These are phyloP conservation scores for Mycena polygramma DNA, from an alignment of 768 basidiomycete genomes.

Conservation along the genomic window DNA sequence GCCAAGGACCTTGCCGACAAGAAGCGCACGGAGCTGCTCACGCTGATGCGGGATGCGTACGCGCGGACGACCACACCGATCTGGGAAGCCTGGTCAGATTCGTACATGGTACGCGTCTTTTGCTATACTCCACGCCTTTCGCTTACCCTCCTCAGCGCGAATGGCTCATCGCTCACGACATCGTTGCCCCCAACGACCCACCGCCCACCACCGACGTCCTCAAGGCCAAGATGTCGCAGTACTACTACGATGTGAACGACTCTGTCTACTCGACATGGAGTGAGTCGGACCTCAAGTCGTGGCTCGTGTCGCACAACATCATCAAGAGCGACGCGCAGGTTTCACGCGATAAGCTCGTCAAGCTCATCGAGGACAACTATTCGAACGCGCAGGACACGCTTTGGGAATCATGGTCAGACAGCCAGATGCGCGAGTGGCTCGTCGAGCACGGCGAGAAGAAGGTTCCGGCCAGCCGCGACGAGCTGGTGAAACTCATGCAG, in stretches of 20 bases:
- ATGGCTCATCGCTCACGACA: slow-evolving; percentile 86
- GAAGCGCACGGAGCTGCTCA: slow-evolving; percentile 75
- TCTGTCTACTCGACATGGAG: slow-evolving; percentile 78
- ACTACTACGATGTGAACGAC: slow-evolving; percentile 76
- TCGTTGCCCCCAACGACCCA: slow-evolving; percentile 71
- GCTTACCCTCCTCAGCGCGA: slow-evolving; percentile 62
- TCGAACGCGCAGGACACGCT: slow-evolving; percentile 68
- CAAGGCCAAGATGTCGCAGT: slow-evolving; percentile 75
- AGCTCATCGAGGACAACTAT: slow-evolving; percentile 84
- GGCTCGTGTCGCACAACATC: slow-evolving; percentile 82
- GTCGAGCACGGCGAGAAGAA: slow-evolving; percentile 77
- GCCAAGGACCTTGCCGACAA: slow-evolving; percentile 65
- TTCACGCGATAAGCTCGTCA: slow-evolving; percentile 81
- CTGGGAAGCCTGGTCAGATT: slow-evolving; percentile 79
- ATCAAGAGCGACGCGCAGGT: slow-evolving; percentile 79
- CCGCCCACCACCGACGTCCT: slow-evolving; percentile 69
- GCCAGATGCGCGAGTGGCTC: slow-evolving; percentile 80
- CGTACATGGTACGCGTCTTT: neutral
- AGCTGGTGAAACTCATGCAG: slow-evolving; percentile 79
- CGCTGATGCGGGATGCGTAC: slow-evolving; percentile 78
- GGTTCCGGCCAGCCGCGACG: slow-evolving; percentile 77
- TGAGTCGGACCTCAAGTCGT: slow-evolving; percentile 80
- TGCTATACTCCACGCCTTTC: neutral
- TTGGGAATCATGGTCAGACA: slow-evolving; percentile 80
- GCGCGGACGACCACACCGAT: slow-evolving; percentile 70